Conservation (phyloP, 352 stramenopile species). For the Phytophthora hibernalis region DNA sequence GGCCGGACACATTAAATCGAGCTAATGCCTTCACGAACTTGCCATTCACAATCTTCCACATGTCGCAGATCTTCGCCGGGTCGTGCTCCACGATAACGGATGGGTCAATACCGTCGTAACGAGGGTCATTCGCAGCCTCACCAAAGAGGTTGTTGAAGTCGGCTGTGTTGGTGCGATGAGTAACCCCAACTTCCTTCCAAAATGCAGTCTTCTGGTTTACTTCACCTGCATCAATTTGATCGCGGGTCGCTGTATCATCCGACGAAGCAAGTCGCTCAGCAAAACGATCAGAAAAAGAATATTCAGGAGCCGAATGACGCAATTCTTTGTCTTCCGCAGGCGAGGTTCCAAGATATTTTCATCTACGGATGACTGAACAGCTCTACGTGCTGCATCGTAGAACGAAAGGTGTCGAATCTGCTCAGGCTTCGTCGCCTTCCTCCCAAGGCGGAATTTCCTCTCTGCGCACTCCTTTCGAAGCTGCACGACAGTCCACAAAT, state of each 20-base stretch:
- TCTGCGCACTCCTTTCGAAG: not conserved
- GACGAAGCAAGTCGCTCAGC: not conserved
- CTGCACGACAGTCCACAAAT: not conserved
- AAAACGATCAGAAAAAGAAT: not conserved
- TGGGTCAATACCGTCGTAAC: not conserved
- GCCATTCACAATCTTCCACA: not conserved
- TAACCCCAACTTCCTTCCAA: not conserved
- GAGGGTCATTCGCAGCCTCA: not conserved
- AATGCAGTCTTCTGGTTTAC: not conserved
- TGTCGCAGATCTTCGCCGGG: not conserved
- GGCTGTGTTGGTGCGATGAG: not conserved
- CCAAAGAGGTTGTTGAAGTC: not conserved
- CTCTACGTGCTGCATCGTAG: not conserved
- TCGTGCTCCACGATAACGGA: not conserved
- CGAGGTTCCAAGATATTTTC: not conserved
- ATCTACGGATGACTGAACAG: not conserved
- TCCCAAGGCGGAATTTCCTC: no score
- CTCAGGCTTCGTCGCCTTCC: not conserved
- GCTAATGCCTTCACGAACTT: not conserved
- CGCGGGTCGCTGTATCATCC: conserved; percentile 3
- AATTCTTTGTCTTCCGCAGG: not conserved
- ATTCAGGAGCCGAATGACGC: no score
- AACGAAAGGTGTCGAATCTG: not conserved
- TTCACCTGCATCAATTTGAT: conserved; percentile 1
- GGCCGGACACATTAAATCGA: no score